Base-by-base conservation (phyloP, 352 stramenopile genomes). In the Globisporangium parvum region DNA sequence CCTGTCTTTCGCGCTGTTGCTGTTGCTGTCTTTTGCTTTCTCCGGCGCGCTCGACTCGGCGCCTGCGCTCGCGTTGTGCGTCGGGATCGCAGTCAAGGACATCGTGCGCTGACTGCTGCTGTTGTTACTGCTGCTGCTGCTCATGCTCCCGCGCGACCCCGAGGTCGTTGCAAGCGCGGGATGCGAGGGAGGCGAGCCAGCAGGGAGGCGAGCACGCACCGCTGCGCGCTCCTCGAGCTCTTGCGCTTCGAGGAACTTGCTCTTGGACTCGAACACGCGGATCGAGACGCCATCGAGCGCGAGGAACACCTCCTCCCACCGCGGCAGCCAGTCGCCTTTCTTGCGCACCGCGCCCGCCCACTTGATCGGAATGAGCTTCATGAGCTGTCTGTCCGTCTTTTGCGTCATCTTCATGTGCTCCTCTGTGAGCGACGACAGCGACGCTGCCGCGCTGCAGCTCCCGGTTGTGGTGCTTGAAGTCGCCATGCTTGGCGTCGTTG, bases 321-420 rank as follows among this genome's bases (percentile, higher is more conserved):
- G 74, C 40, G 82, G 82, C 21, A 93, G 59, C 82, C 82, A 93
- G 50, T 93, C 82, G 53, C 80, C 73, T 53, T 89, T 89, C 65
- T 78, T 80, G 40, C 71, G 71, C 53, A 85, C 68, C 37, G 62
- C 67, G 35, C 82, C 80, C 47, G 87, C 71, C 78, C 77, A 91
- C 17, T 70, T 59, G 51, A 91, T 83, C 47, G 80, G 80, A 42
- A 88, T 80, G 35, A 88, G 59, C 55, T 86, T 78, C 77, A 87
- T 86, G 23, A 55, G 48, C 31, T 55, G 37, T 24, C 60, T 55
- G 60, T 80, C 71, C 20, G 15, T 40, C 1, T 47, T 40, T 40
- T 69, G 59, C 46, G 69, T 69, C 20, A 15, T 49, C 59, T 64
- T 66, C 69, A 76, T 69, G 33, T 70, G 66, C 51, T 73, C 65